phyloP scores from a whole-genome alignment of 148 eudicot species.

The Talinum fruticosum region DNA sequence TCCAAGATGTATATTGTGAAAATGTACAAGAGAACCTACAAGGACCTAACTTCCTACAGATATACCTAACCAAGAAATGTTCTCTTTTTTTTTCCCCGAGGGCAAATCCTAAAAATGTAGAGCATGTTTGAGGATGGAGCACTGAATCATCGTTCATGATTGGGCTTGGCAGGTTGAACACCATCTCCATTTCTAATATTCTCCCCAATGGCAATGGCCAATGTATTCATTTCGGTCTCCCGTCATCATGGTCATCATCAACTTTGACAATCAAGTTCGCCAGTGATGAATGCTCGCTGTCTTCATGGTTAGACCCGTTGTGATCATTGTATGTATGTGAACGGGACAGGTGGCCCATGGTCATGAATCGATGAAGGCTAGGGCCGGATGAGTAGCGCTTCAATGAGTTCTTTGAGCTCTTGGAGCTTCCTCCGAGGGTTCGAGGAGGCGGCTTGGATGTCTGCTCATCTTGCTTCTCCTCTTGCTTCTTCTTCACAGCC shows the following conservation, averaged over 20 bases:
- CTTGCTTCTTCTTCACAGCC: constrained; percentile 61
- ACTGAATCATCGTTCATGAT: neutral
- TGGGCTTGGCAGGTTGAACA: neutral
- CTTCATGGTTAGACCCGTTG: constrained; percentile 26
- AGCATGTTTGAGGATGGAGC: neutral
- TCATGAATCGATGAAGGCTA: constrained; percentile 59
- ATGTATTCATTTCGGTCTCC: constrained; percentile 34
- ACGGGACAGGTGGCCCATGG: constrained; percentile 46
- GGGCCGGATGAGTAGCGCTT: constrained; percentile 34
- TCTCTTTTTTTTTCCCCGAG: too few species aligned
- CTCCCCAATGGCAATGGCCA: constrained; percentile 1
- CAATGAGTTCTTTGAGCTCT: constrained; percentile 19
- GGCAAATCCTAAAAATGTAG: neutral
- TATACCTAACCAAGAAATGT: too few species aligned
- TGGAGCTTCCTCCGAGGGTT: constrained; percentile 34
- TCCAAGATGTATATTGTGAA: neutral
- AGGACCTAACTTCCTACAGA: neutral
- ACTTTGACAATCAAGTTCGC: constrained; percentile 38
- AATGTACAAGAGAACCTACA: constrained; percentile 6
- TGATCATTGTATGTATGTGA: constrained; percentile 25
- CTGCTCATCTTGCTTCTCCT: constrained; percentile 13
- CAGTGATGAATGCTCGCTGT: constrained; percentile 24
- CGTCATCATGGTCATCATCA: constrained; percentile 20
- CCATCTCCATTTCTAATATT: constrained; percentile 5
- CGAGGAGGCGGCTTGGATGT: constrained; percentile 33